Evolutionary conservation across 1,284 basidiomycete genomes (phyloP).

Genomic region (Austroboletus novae-zelandiae): DNA sequence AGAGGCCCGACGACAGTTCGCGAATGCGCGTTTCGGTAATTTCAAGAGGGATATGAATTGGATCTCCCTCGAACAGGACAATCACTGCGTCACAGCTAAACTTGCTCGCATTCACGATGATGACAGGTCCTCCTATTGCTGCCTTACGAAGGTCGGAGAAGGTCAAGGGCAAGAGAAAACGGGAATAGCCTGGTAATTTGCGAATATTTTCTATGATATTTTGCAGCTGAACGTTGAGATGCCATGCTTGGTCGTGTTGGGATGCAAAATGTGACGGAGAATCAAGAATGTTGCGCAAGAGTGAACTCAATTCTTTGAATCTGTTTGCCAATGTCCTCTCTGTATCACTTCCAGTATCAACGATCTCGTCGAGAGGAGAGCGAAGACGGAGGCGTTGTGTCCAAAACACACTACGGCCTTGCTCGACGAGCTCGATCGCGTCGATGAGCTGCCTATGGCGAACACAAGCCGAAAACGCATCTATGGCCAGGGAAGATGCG

Average conservation of each 20-base stretch:
- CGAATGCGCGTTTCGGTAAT: background rate
- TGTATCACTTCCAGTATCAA: background rate
- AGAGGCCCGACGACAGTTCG: background rate
- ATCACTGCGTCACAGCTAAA: constrained; percentile 15
- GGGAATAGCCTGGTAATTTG: constrained; percentile 10
- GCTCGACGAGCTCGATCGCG: background rate
- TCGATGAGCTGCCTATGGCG: background rate
- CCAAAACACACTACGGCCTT: constrained; percentile 1
- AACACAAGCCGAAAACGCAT: background rate
- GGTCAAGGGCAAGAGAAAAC: constrained; percentile 10
- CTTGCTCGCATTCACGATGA: background rate
- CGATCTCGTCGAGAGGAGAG: background rate
- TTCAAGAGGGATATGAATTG: constrained; percentile 11
- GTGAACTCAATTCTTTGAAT: background rate
- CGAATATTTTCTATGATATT: background rate
- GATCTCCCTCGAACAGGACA: constrained; percentile 5
- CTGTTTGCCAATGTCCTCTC: background rate
- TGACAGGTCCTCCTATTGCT: background rate
- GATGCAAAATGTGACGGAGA: background rate
- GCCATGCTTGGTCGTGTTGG: background rate
- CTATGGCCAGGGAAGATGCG: background rate
- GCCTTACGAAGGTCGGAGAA: background rate
- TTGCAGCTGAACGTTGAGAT: background rate
- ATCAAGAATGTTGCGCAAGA: background rate
- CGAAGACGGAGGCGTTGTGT: background rate